phyloP scores from a whole-genome alignment of 2,329 filamentous ascomycete genomes.

The Lojkania enalia region DNA sequence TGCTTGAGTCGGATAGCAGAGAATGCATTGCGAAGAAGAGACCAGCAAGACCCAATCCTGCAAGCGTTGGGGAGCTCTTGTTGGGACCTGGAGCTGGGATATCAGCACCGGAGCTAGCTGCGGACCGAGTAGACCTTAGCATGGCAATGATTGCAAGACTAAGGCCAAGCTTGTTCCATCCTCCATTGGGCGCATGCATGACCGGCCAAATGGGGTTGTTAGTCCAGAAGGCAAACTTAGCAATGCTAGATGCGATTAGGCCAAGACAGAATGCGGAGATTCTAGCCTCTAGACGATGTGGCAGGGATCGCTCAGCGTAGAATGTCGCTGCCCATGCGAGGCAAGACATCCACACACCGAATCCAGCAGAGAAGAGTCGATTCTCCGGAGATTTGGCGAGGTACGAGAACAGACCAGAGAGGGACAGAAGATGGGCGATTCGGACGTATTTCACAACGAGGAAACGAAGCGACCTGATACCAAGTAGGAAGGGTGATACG shows the following conservation, averaged over 20 bases:
- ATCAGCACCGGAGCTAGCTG: slow-evolving; percentile 52
- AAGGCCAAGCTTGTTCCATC: slow-evolving; percentile 86
- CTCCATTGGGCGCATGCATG: slow-evolving; percentile 86
- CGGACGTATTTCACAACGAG: slow-evolving; percentile 70
- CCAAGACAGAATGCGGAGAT: slow-evolving; percentile 81
- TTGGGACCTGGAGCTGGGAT: slow-evolving; percentile 58
- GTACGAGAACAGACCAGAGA: slow-evolving; percentile 79
- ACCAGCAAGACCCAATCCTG: slow-evolving; percentile 78
- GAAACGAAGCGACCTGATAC: slow-evolving; percentile 68
- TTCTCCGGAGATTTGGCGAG: slow-evolving; percentile 70
- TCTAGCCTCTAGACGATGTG: slow-evolving; percentile 76
- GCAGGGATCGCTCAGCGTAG: slow-evolving; percentile 74
- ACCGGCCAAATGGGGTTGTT: slow-evolving; percentile 98
- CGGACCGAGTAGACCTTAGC: slow-evolving; percentile 71
- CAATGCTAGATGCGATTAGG: slow-evolving; percentile 79
- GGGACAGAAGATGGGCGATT: slow-evolving; percentile 73
- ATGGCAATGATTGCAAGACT: slow-evolving; percentile 74
- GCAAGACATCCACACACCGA: slow-evolving; percentile 78
- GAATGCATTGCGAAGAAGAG: slow-evolving; percentile 90
- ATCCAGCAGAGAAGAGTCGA: slow-evolving; percentile 79
- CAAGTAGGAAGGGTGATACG: slow-evolving; percentile 77
- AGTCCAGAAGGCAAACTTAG: slow-evolving; percentile 90
- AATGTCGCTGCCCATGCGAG: slow-evolving; percentile 83
- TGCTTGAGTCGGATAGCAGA: slow-evolving; percentile 92
- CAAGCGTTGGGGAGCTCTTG: slow-evolving; percentile 69